A percentile compares a stretch with the other conserved stretches of the same genome.
phyloP scores from a whole-genome alignment of 139 green algal genomes.

The Coelastrella sp. region DNA sequence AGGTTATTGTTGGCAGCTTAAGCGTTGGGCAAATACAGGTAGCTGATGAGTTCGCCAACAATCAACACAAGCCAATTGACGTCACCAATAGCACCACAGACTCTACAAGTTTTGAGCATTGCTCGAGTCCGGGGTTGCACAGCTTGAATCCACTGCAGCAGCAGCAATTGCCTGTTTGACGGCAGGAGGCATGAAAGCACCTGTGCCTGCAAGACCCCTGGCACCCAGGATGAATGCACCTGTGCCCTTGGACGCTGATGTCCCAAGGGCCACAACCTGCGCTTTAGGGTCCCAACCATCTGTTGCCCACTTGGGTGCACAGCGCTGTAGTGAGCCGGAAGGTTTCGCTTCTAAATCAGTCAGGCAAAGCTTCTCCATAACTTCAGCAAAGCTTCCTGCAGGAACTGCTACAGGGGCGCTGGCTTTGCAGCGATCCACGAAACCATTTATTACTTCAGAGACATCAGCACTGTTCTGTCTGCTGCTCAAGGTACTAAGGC shows the following conservation, averaged over 20 bases:
- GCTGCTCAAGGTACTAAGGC: too few relatives aligned
- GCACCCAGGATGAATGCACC: neutral
- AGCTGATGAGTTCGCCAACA: too few relatives aligned
- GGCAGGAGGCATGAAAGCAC: neutral
- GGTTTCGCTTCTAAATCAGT: neutral
- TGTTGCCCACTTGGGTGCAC: neutral
- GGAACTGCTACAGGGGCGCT: neutral
- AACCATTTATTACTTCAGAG: neutral
- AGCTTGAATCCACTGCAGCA: too few relatives aligned
- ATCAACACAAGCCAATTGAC: too few relatives aligned
- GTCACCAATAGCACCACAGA: too few relatives aligned
- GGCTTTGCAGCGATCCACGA: too few relatives aligned
- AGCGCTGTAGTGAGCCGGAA: neutral
- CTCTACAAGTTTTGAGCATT: too few relatives aligned
- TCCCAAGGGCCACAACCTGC: neutral
- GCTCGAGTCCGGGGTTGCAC: too few relatives aligned
- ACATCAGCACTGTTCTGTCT: neutral
- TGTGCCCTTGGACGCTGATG: neutral
- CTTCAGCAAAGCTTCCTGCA: too few relatives aligned
- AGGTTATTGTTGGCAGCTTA: too few relatives aligned
- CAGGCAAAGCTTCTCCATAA: neutral
- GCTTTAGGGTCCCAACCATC: constrained; percentile 6
- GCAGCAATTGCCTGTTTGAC: neutral
- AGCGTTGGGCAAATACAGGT: too few relatives aligned
- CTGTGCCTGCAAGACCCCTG: neutral